Evolutionary conservation across 805 yeast species (phyloP).

Genomic region (Candida tibetensis): DNA sequence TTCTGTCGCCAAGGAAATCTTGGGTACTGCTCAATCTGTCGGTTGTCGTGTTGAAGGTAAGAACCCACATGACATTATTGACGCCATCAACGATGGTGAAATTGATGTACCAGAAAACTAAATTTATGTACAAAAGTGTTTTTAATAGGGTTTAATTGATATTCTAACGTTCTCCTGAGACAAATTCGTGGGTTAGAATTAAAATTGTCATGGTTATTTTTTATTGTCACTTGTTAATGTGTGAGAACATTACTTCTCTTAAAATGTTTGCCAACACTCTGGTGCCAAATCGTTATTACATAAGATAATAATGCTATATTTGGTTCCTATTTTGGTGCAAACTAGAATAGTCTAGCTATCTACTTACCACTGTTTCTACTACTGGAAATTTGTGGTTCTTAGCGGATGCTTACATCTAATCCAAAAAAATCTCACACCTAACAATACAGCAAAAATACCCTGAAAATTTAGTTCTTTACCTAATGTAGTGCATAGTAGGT

Average conservation of each 20-base stretch:
- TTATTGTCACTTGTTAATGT: no score
- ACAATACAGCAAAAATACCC: no score
- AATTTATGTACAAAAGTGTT: conserved; percentile 40
- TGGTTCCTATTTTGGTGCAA: conserved; percentile 21
- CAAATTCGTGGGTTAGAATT: not conserved
- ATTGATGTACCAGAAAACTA: conserved; percentile 87
- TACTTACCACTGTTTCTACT: conserved; percentile 14
- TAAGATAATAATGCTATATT: conserved; percentile 8
- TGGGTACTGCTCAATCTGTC: conserved; percentile 99
- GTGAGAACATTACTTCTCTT: not conserved
- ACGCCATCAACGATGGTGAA: conserved; percentile 97
- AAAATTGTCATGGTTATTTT: conserved; percentile 3
- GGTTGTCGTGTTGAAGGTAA: conserved; percentile 99
- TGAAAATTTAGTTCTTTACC: no score
- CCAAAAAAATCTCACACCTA: not conserved
- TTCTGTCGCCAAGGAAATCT: conserved; percentile 96
- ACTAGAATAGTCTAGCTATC: conserved; percentile 14
- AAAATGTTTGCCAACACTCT: conserved; percentile 18
- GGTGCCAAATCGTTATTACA: conserved; percentile 13
- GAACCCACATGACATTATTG: conserved; percentile 99
- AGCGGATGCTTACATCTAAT: not conserved
- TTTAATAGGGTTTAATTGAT: conserved; percentile 31
- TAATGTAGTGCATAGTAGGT: no score
- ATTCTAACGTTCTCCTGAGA: conserved; percentile 6
- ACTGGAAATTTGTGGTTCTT: not conserved